These are phyloP conservation scores for Candida manassasensis DNA, from an alignment of 805 yeast genomes.

Conservation along the genomic window DNA sequence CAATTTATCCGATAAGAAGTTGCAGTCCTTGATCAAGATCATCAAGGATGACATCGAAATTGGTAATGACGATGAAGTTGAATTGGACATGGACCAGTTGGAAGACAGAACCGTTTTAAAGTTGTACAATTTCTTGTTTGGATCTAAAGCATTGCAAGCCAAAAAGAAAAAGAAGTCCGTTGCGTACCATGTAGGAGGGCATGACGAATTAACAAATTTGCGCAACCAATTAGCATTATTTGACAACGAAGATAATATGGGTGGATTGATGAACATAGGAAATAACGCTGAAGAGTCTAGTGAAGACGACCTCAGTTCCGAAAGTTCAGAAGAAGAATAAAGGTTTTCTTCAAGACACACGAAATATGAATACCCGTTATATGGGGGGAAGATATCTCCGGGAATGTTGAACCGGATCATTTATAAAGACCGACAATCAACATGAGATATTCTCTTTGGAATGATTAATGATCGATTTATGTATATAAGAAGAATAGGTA, in stretches of 20 bases:
- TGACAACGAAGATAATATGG: conserved; percentile 24
- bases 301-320: conserved; percentile 48
- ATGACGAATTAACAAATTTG: conserved; percentile 61
- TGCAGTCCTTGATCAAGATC: conserved; percentile 78
- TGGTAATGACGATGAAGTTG: conserved; percentile 81
- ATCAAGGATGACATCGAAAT: conserved; percentile 63
- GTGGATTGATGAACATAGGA: conserved; percentile 28
- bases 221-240: conserved; percentile 45
- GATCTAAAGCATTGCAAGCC: conserved; percentile 43
- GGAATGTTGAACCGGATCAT: no score
- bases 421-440: no score
- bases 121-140: conserved; percentile 72
- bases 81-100: conserved; percentile 89
- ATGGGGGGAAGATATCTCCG: no score
- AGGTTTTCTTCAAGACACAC: no score
- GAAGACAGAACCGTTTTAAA: conserved; percentile 79
- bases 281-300: conserved; percentile 39
- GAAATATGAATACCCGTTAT: no score
- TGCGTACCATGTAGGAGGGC: conserved; percentile 20
- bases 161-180: conserved; percentile 31
- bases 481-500: conserved; percentile 1
- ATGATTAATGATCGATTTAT: conserved; percentile 1
- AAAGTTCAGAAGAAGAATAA: conserved; percentile 72
- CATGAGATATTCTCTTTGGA: conserved; percentile 1
- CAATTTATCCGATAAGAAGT: conserved; percentile 69